These are phyloP conservation scores for Wickerhamiella hasegawae DNA, from an alignment of 805 yeast genomes.

Conservation along the genomic window DNA sequence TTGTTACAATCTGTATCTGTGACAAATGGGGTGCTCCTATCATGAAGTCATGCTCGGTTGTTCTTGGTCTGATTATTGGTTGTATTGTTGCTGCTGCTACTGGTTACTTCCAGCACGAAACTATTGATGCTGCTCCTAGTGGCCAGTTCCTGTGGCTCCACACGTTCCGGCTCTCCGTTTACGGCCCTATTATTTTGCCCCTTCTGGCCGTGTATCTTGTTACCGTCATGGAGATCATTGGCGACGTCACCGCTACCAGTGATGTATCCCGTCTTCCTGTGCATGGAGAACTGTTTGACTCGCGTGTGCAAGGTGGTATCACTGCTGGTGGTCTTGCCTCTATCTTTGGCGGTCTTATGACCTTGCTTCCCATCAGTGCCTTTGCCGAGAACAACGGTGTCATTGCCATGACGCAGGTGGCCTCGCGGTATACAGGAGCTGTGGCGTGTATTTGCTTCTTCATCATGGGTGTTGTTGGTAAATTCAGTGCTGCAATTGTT, in stretches of 20 bases:
- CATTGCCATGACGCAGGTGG: slow-evolving; percentile 77
- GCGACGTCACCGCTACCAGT: slow-evolving; percentile 82
- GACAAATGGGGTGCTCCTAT: slow-evolving; percentile 85
- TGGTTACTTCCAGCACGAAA: slow-evolving; percentile 48
- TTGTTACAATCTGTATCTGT: slow-evolving; percentile 47
- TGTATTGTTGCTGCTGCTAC: slow-evolving; percentile 84
- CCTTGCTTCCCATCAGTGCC: slow-evolving; percentile 75
- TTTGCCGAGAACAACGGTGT: slow-evolving; percentile 92
- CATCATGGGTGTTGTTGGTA: slow-evolving; percentile 72
- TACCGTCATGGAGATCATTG: slow-evolving; percentile 80
- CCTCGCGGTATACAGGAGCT: slow-evolving; percentile 62
- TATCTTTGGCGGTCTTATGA: slow-evolving; percentile 53
- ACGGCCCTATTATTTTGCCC: slow-evolving; percentile 74
- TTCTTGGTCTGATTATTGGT: slow-evolving; percentile 65
- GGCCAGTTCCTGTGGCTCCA: slow-evolving; percentile 79
- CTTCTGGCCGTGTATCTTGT: slow-evolving; percentile 65
- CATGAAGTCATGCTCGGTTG: slow-evolving; percentile 84
- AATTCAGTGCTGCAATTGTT: slow-evolving; percentile 71
- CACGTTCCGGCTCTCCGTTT: slow-evolving; percentile 55
- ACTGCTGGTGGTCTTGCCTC: slow-evolving; percentile 77
- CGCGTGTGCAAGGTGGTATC: slow-evolving; percentile 81
- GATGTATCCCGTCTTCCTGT: slow-evolving; percentile 76
- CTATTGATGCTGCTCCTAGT: slow-evolving; percentile 54
- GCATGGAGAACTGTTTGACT: slow-evolving; percentile 62
- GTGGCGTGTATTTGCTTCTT: slow-evolving; percentile 64